Base-by-base conservation (phyloP, 73 alveolate species). In the Stentor coeruleus region DNA sequence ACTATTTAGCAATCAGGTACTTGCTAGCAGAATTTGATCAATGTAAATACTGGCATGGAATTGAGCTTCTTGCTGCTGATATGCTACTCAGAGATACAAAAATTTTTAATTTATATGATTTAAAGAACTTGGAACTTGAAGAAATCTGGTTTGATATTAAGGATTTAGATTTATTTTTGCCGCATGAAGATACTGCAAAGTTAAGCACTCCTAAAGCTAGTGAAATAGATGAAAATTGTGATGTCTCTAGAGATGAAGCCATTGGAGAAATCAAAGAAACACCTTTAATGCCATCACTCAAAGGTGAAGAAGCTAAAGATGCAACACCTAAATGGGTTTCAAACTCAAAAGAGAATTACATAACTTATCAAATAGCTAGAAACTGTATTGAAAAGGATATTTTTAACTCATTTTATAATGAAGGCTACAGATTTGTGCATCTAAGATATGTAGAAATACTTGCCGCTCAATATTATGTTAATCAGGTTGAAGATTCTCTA, bases 1-100 rank as follows among this genome's bases (percentile, higher is more conserved):
- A 66, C 37, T 14, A 26, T 1, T 20, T 66, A 66, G 79, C 40
- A 14, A 20, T 66, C 26, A 66, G 79, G 39, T 11, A 66, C n/a
- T 40, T 66, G 14, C 37, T 66, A 15, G 42, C 49, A 66, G 37
- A 66, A 1, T 66, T 31, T 33, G 79, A 20, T 40, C n/a, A 37
- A 14, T 31, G 40, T 11, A 31, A 66, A 11, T 11, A 20, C n/a
- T 66, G n/a, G 2, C n/a, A 31, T 37, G n/a, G 20, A 28, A 20
- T 66, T 26, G 79, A 66, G 79, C 79, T 66, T 20, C 37, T 66
- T 26, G 79, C 79, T 28, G 37, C 79, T 1, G 79, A 66, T 0
- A 1, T 66, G n/a, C 37, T 66, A 40, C 0, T 31, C 20, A 20
- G 37, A 20, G 79, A 66, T 33, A 33, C 33, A 33, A 66, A 31